These are phyloP conservation scores for Nakazawaea siamensis DNA, from an alignment of 805 yeast species.

Conservation along the genomic window DNA sequence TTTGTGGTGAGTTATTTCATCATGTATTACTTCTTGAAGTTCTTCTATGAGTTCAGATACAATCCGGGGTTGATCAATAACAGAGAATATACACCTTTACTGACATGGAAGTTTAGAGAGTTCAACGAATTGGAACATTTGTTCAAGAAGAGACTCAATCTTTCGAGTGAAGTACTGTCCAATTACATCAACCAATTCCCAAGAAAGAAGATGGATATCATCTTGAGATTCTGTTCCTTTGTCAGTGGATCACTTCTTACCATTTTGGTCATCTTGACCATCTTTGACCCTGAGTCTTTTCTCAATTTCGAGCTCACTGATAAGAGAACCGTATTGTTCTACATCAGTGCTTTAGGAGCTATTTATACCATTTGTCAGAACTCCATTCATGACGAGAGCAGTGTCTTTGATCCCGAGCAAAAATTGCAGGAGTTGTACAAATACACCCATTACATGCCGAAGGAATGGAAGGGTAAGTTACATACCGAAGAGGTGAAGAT, in stretches of 20 bases:
- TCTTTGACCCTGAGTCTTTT: constrained; percentile 85
- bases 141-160: constrained; percentile 68
- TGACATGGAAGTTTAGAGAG: constrained; percentile 93
- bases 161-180: constrained; percentile 74
- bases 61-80: constrained; percentile 79
- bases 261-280: constrained; percentile 66
- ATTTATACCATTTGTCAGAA: constrained; percentile 77
- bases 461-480: constrained; percentile 74
- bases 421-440: constrained; percentile 73
- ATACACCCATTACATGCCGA: constrained; percentile 86
- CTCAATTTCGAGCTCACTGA: constrained; percentile 81
- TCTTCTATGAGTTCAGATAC: constrained; percentile 86
- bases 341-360: constrained; percentile 83
- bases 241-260: constrained; percentile 87
- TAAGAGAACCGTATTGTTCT: constrained; percentile 77
- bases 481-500: constrained; percentile 80
- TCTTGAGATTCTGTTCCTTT: constrained; percentile 58
- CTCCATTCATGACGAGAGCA: constrained; percentile 49
- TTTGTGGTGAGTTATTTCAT: constrained; percentile 78
- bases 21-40: constrained; percentile 76
- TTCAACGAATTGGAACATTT: constrained; percentile 89
- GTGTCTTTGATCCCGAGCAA: constrained; percentile 91
- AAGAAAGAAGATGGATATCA: constrained; percentile 52
- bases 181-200: constrained; percentile 90
- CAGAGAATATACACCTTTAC: constrained; percentile 87